These are phyloP conservation scores for Blastobotrys capitulatus DNA, from an alignment of 1,139 yeast species.

Conservation along the genomic window DNA sequence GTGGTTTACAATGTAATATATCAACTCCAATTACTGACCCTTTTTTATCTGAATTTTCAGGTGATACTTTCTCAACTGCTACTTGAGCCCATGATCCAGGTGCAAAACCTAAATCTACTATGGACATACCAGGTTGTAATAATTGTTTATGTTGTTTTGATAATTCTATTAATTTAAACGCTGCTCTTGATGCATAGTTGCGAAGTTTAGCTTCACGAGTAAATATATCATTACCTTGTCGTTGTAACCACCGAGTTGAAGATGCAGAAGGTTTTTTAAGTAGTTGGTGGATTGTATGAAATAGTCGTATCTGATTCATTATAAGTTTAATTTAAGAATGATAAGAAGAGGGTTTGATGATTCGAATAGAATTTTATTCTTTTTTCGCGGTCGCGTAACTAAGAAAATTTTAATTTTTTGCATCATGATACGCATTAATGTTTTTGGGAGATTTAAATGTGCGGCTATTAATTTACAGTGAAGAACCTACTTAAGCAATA, in stretches of 20 bases:
- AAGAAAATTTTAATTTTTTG: no score
- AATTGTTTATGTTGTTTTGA: constrained; percentile 52
- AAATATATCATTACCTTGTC: constrained; percentile 61
- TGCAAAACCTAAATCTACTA: constrained; percentile 87
- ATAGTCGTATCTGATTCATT: neutral
- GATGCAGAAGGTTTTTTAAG: constrained; percentile 32
- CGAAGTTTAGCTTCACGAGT: constrained; percentile 59
- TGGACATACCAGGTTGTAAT: constrained; percentile 51
- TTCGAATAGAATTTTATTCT: neutral
- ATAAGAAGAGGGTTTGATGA: neutral
- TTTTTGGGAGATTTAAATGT: no score
- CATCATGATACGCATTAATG: no score
- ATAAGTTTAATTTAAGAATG: neutral
- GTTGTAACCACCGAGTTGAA: constrained; percentile 65
- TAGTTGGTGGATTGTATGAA: constrained; percentile 1
- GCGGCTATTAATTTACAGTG: no score
- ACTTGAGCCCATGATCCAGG: constrained; percentile 97
- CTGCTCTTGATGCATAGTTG: constrained; percentile 79
- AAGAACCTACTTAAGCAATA: no score
- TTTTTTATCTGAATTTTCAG: constrained; percentile 24
- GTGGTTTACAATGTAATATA: constrained; percentile 71
- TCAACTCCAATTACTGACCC: constrained; percentile 85
- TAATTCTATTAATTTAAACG: constrained; percentile 67
- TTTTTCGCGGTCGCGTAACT: no score
- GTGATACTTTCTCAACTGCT: constrained; percentile 53